These are phyloP conservation scores for Tolypocladium ophioglossoides DNA, from an alignment of 2,329 filamentous ascomycete species.

Conservation along the genomic window DNA sequence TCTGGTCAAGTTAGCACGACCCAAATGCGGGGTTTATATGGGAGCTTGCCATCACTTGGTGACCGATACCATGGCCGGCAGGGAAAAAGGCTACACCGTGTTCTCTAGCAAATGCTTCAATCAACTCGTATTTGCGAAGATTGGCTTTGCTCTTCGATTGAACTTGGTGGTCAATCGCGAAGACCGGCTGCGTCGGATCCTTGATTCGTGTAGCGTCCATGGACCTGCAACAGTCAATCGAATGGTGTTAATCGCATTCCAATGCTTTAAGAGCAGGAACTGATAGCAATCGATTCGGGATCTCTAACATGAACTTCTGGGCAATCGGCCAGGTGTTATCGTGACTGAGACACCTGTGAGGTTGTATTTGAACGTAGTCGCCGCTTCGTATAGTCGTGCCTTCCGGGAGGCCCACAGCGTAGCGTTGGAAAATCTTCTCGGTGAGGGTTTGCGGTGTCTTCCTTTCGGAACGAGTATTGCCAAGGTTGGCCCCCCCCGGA, in stretches of 20 bases:
- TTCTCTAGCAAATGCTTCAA: constrained; percentile 69
- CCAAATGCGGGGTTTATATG: no score
- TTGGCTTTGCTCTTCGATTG: constrained; percentile 74
- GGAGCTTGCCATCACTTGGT: constrained; percentile 62
- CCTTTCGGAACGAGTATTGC: no score
- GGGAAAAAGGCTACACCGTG: constrained; percentile 73
- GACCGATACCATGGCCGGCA: constrained; percentile 72
- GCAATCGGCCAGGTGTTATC: constrained; percentile 73
- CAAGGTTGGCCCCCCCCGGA: no score
- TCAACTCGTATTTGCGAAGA: constrained; percentile 70
- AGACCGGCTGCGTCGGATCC: constrained; percentile 63
- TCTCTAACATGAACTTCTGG: constrained; percentile 52
- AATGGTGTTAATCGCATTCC: no score
- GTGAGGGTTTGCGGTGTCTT: constrained; percentile 64
- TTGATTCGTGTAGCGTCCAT: constrained; percentile 67
- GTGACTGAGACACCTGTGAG: constrained; percentile 74
- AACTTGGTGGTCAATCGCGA: constrained; percentile 81
- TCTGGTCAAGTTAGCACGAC: no score
- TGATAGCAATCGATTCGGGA: no score
- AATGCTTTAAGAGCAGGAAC: no score
- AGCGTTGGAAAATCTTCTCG: constrained; percentile 83
- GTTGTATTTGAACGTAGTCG: constrained; percentile 74
- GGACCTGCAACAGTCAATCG: constrained; percentile 17
- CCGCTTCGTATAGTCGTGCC: constrained; percentile 69
- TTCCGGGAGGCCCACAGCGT: constrained; percentile 63